Base-by-base conservation (phyloP, 768 basidiomycete species). In the Boletus rex-veris region DNA sequence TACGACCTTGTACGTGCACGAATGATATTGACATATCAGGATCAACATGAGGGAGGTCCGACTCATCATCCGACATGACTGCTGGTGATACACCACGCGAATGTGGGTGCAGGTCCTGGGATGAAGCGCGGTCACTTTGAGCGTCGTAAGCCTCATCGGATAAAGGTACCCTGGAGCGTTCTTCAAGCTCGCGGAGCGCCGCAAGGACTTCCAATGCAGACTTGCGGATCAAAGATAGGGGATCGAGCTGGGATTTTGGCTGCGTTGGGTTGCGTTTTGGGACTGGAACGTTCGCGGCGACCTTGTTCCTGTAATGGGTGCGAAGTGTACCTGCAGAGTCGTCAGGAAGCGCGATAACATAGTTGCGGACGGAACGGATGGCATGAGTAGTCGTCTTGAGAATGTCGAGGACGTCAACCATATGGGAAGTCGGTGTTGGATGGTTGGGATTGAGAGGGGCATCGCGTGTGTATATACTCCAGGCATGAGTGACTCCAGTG, bases 171-270 rank as follows among this genome's bases (percentile, higher is more conserved):
- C 96, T 80, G 37, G 81, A 82, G 9, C 73, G 71, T 64, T 94
- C 92, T 67, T 98, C 96, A 18, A 98, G 72, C 30, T 83, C 84
- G 36, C 92, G 80, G 39, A 98, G 79, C 37, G 83, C 77, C 6
- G 86, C 79, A 30, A 98, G 80, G 0, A 97, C 89, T 55, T 94
- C 93, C 48, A 98, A 71, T 2, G 92, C 92, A 1, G 85, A 80
- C 47, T 81, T 81, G 21, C 95, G 79, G 49, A 98, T 84, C 45
- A 82, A 74, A 2, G 80, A 77, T 16, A 92, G 72, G 1, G 87
- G 84, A 62, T 91, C 85, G 7, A 76, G 70, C 5, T 73, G 73
- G 8, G 71, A 58, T 52, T 72, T 70, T 14, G 70, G 60, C 45
- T 65, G 71, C 45, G 64, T 68, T 19, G 61, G 52, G 52, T 58